A percentile compares a stretch with the other conserved stretches of the same genome.
Conservation (phyloP, 75 land plant species). For the Pinus taeda region DNA sequence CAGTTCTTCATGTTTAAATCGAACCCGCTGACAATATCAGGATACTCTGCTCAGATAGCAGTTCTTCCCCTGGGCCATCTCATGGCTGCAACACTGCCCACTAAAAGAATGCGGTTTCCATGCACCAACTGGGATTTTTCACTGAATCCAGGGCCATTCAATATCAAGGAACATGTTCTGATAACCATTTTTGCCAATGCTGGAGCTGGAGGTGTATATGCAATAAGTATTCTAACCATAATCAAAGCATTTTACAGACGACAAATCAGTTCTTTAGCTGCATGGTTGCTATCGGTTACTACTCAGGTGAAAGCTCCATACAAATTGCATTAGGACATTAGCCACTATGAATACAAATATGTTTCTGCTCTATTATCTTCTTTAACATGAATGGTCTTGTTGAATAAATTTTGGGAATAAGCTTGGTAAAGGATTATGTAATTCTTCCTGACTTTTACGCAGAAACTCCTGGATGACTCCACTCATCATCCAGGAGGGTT, state of each 20-base stretch:
- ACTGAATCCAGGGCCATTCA: constrained; percentile 89
- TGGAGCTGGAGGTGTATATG: constrained; percentile 59
- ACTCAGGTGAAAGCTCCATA: constrained; percentile 45
- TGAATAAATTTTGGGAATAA: too few relatives aligned
- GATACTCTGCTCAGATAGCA: constrained; percentile 55
- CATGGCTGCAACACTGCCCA: constrained; percentile 66
- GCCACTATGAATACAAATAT: not conserved
- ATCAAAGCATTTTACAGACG: constrained; percentile 80
- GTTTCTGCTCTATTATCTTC: not conserved
- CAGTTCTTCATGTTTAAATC: constrained; percentile 61
- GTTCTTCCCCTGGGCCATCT: constrained; percentile 59
- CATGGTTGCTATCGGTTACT: constrained; percentile 47
- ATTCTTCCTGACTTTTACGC: too few relatives aligned
- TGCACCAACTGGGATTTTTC: constrained; percentile 46
- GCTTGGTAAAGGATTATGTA: too few relatives aligned
- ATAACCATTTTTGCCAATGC: constrained; percentile 84
- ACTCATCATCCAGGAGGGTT: too few relatives aligned
- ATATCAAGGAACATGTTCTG: constrained; percentile 81
- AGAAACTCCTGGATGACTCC: too few relatives aligned
- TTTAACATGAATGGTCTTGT: too few relatives aligned
- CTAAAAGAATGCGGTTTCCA: constrained; percentile 22
- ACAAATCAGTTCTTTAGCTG: constrained; percentile 39
- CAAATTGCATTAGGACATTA: not conserved
- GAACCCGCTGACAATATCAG: constrained; percentile 33
- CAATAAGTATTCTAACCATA: constrained; percentile 53